Percentiles rank a stretch among this genome's conserved stretches.
phyloP scores from a whole-genome alignment of 352 stramenopile genomes.

The Phytophthora podocarpi region DNA sequence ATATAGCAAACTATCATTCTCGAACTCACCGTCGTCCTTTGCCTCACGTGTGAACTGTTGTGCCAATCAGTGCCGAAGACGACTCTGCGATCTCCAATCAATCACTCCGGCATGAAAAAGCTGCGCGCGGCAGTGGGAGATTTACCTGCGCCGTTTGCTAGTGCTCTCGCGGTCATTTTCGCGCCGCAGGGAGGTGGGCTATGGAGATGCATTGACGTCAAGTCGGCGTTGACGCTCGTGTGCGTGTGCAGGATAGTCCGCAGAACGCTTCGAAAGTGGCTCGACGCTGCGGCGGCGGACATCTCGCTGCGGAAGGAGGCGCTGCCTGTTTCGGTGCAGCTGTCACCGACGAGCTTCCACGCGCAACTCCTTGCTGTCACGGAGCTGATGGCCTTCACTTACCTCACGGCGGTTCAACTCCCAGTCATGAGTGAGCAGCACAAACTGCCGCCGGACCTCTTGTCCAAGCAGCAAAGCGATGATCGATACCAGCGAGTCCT shows the following conservation, averaged over 20 bases:
- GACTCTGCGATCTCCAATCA: no score
- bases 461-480: conserved; percentile 21
- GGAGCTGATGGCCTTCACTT: conserved; percentile 37
- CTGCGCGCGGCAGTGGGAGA: background rate
- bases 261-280: conserved; percentile 7
- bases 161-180: conserved; percentile 21
- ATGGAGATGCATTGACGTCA: conserved; percentile 13
- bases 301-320: conserved; percentile 27
- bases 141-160: conserved; percentile 4
- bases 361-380: background rate
- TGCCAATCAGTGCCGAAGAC: background rate
- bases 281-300: conserved; percentile 7
- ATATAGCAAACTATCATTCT: conserved; percentile 10
- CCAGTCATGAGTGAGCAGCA: conserved; percentile 24
- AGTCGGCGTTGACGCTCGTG: conserved; percentile 16
- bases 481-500: conserved; percentile 31
- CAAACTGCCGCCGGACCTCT: conserved; percentile 27
- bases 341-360: background rate
- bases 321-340: conserved; percentile 20
- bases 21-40: background rate
- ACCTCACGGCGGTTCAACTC: conserved; percentile 34
- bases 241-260: conserved; percentile 4
- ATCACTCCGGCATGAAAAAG: no score
- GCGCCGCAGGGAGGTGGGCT: background rate
- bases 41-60: background rate